phyloP scores from a whole-genome alignment of 2,329 filamentous ascomycete species.

The Colletotrichum eremochloae region DNA sequence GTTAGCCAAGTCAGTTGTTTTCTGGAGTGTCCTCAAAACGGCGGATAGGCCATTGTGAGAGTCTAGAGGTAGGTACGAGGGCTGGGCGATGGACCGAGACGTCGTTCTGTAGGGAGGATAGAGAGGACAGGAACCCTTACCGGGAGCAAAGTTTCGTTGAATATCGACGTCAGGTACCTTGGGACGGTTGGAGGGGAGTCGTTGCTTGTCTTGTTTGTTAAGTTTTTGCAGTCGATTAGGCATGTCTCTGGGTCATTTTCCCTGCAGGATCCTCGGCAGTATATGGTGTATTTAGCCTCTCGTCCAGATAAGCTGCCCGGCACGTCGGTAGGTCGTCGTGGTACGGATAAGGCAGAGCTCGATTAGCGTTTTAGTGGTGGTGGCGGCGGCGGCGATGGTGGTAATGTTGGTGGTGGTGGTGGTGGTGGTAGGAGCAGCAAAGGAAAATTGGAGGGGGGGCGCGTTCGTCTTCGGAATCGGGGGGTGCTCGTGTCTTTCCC shows the following conservation, averaged over 20 bases:
- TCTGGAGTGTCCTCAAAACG: slow-evolving; percentile 4
- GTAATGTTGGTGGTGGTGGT: neutral
- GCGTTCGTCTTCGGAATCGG: slow-evolving; percentile 26
- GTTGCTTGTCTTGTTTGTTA: slow-evolving; percentile 49
- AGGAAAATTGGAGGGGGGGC: slow-evolving; percentile 12
- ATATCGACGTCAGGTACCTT: slow-evolving; percentile 50
- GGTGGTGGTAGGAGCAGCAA: slow-evolving; percentile 24
- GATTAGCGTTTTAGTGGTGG: slow-evolving; percentile 21
- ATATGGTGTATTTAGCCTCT: neutral
- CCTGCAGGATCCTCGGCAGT: neutral
- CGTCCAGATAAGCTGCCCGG: slow-evolving; percentile 17
- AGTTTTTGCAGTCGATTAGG: slow-evolving; percentile 48
- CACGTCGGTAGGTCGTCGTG: slow-evolving; percentile 20
- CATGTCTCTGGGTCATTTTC: slow-evolving; percentile 47
- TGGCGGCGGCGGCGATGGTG: neutral
- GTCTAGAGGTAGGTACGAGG: slow-evolving; percentile 8
- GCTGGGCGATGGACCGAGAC: slow-evolving; percentile 19
- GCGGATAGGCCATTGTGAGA: slow-evolving; percentile 8
- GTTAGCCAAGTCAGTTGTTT: slow-evolving; percentile 21
- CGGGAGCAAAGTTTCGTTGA: slow-evolving; percentile 49
- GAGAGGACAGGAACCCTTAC: slow-evolving; percentile 39
- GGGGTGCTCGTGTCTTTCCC: slow-evolving; percentile 4
- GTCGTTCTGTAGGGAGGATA: slow-evolving; percentile 29
- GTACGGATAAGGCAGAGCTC: slow-evolving; percentile 6
- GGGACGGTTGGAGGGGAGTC: slow-evolving; percentile 23